These are phyloP conservation scores for Balakata baccata DNA, from an alignment of 345 rosid genomes.

Conservation along the genomic window DNA sequence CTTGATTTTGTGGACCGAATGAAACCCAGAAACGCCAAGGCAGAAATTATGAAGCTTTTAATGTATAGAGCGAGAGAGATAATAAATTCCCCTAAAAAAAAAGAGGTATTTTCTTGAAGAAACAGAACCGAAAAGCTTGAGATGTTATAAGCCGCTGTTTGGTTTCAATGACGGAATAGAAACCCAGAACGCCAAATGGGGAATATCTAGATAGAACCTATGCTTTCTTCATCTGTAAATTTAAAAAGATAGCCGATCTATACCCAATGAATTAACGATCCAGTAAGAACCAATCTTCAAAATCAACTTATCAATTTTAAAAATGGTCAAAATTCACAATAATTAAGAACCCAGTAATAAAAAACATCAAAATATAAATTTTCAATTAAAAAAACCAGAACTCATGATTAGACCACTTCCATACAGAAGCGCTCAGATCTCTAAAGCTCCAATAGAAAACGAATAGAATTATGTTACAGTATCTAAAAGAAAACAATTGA, in stretches of 20 bases:
- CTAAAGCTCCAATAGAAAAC: conserved; percentile 28
- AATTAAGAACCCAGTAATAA: conserved; percentile 15
- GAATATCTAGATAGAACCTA: background rate
- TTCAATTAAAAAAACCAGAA: conserved; percentile 3
- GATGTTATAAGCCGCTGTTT: background rate
- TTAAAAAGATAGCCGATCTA: conserved; percentile 20
- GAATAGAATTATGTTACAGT: background rate
- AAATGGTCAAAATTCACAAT: conserved; percentile 9
- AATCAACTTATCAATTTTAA: background rate
- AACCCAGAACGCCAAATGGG: conserved; percentile 9
- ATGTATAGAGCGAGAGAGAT: background rate
- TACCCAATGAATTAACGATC: conserved; percentile 28
- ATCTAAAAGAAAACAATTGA: conserved; percentile 15
- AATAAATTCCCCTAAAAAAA: background rate
- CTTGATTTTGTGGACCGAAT: conserved; percentile 11
- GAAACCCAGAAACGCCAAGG: conserved; percentile 9
- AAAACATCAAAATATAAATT: conserved; percentile 5
- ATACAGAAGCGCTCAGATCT: conserved; percentile 39
- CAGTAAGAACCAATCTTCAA: background rate
- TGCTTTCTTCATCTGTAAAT: background rate
- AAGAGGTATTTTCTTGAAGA: background rate
- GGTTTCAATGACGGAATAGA: background rate
- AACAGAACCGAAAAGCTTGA: background rate
- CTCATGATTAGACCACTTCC: conserved; percentile 9
- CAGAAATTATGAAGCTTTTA: background rate